Evolutionary conservation across 441 rosid species (phyloP).

Genomic region (Macaranga tanarius): DNA sequence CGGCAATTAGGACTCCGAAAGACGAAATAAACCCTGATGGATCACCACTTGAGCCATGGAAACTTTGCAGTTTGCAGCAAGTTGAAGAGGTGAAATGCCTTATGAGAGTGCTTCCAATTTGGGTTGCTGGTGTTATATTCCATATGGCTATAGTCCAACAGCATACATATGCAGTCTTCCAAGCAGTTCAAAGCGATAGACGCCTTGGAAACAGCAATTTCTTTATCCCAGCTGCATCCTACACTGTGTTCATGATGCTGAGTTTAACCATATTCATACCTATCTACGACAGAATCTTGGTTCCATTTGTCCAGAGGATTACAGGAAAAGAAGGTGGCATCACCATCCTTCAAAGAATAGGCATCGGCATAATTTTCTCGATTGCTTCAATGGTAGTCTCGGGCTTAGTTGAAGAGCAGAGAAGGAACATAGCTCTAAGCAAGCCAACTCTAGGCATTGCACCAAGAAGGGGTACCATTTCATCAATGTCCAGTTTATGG

Average conservation of each 20-base stretch:
- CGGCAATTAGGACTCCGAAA: constrained; percentile 48
- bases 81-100: constrained; percentile 83
- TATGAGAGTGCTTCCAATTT: constrained; percentile 63
- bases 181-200: constrained; percentile 68
- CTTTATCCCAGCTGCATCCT: constrained; percentile 69
- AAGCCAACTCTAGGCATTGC: constrained; percentile 58
- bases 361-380: constrained; percentile 52
- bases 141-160: constrained; percentile 56
- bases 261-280: constrained; percentile 59
- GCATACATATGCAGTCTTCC: constrained; percentile 62
- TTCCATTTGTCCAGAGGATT: constrained; percentile 49
- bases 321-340: constrained; percentile 71
- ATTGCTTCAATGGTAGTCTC: constrained; percentile 50
- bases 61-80: constrained; percentile 75
- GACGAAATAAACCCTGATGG: constrained; percentile 60
- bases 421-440: constrained; percentile 56
- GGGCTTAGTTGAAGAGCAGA: constrained; percentile 48
- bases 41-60: constrained; percentile 67
- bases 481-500: constrained; percentile 72
- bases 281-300: constrained; percentile 57
- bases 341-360: constrained; percentile 69
- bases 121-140: constrained; percentile 49
- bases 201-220: constrained; percentile 48
- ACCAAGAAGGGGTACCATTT: constrained; percentile 65
- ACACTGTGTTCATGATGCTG: constrained; percentile 66